Percentiles rank a stretch among this genome's conserved stretches.
These are phyloP conservation scores for Nakazawaea populi DNA, from an alignment of 805 yeast genomes.

Conservation along the genomic window DNA sequence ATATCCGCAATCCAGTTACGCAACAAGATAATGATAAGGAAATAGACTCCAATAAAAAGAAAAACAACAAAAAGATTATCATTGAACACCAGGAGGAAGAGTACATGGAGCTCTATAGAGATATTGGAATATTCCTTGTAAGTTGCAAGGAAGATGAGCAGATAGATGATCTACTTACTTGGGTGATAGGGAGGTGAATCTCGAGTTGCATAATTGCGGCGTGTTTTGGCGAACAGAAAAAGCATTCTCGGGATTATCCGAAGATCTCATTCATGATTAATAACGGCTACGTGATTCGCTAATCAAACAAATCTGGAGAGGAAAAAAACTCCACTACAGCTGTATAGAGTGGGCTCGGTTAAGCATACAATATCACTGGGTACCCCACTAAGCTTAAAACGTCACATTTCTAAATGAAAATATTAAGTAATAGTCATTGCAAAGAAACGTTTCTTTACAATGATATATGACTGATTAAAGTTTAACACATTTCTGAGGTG, in stretches of 20 bases:
- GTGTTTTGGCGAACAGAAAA: not conserved
- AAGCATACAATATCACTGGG: no score
- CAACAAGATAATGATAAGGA: not conserved
- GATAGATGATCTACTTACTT: slow-evolving; percentile 14
- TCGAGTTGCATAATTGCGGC: no score
- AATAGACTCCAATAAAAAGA: not conserved
- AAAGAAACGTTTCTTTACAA: no score
- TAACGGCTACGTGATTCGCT: no score
- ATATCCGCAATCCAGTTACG: not conserved
- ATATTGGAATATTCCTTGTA: slow-evolving; percentile 17
- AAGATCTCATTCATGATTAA: no score
- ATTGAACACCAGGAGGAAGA: slow-evolving; percentile 3
- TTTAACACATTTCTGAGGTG: no score
- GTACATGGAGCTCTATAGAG: slow-evolving; percentile 15
- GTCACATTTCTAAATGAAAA: not conserved
- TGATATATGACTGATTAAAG: no score
- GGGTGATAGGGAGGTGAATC: slow-evolving; percentile 15
- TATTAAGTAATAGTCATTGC: not conserved
- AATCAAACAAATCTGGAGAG: no score
- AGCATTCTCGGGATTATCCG: not conserved
- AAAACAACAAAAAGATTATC: not conserved
- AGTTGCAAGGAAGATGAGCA: slow-evolving; percentile 16
- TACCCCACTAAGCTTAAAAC: not conserved
- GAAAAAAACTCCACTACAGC: no score
- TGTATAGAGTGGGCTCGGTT: no score